Base-by-base conservation (phyloP, 208 protist genomes). In the Crithidia bombi region DNA sequence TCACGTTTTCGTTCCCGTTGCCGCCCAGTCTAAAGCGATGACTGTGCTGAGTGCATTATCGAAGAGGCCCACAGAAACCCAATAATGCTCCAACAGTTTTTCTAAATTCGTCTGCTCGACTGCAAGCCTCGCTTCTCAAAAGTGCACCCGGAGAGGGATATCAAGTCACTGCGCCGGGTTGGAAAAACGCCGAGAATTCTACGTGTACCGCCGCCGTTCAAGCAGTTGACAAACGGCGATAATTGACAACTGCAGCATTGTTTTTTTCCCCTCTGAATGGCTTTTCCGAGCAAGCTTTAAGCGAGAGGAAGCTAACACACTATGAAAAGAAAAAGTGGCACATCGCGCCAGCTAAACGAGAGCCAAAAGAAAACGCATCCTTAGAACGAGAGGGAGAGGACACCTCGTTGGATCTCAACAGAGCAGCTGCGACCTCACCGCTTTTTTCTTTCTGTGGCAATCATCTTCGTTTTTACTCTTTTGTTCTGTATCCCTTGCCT, bases 1-100 rank as follows among this genome's bases (percentile, higher is more conserved):
- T 54, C 75, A 81, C 57, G 78, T 90, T 28, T 86, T 87, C 55
- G 71, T 81, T 21, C 78, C 78, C 10, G 36, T 12, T 0, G 62
- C 35, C 3, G 32, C 62, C 33, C 71, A 69, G 21, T 25, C 41
- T 11, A 36, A 44, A 5, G 75, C 71, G 0, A 76, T 82, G 71
- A 12, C 30, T 15, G 52, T 71, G 11, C 62, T 80, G 17, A 67
- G n/a, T 10, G 21, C 32, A 3, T 21, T 77, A 41, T 61, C 56
- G 17, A 25, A 36, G 38, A 19, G 26, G 26, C 46, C 71, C 25
- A 52, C 5, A 44, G 25, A 61, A 17, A n/a, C 14, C 4, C 26
- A 32, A 1, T 59, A 57, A 21, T 30, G n/a, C 6, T 17, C 11
- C 17, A 39, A 15, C 14, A 19, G 3, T 28, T 11, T 32, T 11